Conservation (phyloP, 2,329 filamentous ascomycete genomes). For the Paracoccidioides brasiliensis region DNA sequence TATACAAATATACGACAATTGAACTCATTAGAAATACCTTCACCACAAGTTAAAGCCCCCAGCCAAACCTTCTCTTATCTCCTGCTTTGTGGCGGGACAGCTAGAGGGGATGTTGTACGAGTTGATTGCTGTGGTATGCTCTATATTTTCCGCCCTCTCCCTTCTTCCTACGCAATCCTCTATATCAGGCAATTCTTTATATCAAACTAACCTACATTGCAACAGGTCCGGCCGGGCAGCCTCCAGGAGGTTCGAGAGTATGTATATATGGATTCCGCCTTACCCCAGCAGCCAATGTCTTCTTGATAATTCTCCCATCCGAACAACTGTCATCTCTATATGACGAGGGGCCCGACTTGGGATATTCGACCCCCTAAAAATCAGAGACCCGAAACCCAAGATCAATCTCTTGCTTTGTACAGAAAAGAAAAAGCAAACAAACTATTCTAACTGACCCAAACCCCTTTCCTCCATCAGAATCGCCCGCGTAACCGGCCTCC, state of each 20-base stretch:
- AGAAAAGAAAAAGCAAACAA: background rate
- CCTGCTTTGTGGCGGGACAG: background rate
- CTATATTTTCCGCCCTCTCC: background rate
- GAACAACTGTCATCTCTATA: background rate
- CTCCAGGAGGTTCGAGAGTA: conserved; percentile 92
- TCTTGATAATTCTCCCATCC: background rate
- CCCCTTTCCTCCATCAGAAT: conserved; percentile 46
- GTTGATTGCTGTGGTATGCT: conserved; percentile 79
- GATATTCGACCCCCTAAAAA: background rate
- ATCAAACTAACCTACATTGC: background rate
- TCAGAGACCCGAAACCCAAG: no score
- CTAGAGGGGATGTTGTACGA: conserved; percentile 73
- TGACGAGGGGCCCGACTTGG: background rate
- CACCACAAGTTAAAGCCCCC: background rate
- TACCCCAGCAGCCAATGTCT: background rate
- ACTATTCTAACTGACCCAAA: background rate
- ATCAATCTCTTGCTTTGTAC: background rate
- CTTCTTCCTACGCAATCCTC: background rate
- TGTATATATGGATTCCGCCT: conserved; percentile 18
- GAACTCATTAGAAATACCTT: background rate
- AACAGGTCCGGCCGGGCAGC: conserved; percentile 80
- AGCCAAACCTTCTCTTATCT: background rate
- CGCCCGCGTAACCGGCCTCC: conserved; percentile 67
- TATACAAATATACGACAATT: background rate
- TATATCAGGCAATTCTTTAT: background rate